Percentiles rank a stretch among this genome's conserved stretches.
These are phyloP conservation scores for Apiotrichum laibachii DNA, from an alignment of 1,284 basidiomycete genomes.

Conservation along the genomic window DNA sequence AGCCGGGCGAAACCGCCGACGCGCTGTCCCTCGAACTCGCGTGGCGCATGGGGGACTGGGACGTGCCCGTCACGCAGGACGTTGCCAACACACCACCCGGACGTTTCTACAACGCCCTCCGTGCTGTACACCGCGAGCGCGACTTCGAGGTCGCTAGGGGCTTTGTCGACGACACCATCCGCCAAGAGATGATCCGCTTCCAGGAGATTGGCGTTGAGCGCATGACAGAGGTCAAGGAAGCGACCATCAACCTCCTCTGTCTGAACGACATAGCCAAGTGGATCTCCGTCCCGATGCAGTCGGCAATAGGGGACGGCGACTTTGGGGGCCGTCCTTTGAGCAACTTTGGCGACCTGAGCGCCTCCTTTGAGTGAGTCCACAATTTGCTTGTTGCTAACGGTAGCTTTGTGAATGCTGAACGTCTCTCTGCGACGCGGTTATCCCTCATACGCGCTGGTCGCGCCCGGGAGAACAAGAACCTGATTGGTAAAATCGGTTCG, in stretches of 20 bases:
- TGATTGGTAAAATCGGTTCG: conserved; percentile 65
- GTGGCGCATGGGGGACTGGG: conserved; percentile 90
- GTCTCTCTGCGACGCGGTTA: conserved; percentile 74
- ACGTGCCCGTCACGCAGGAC: conserved; percentile 63
- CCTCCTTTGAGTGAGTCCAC: conserved; percentile 63
- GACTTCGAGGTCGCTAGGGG: conserved; percentile 56
- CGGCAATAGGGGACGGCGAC: conserved; percentile 39
- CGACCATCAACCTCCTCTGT: conserved; percentile 69
- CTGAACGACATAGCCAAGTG: conserved; percentile 62
- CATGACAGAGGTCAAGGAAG: conserved; percentile 67
- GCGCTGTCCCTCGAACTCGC: conserved; percentile 71
- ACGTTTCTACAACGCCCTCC: conserved; percentile 71
- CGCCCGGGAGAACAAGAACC: conserved; percentile 57
- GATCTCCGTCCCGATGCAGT: conserved; percentile 28
- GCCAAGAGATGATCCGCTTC: conserved; percentile 65
- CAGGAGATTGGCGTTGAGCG: conserved; percentile 68
- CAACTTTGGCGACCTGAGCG: conserved; percentile 56
- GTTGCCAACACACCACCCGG: conserved; percentile 52
- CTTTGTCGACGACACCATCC: conserved; percentile 58
- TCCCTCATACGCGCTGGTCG: conserved; percentile 73
- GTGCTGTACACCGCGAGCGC: conserved; percentile 71
- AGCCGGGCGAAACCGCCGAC: conserved; percentile 45
- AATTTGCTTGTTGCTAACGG: conserved; percentile 1
- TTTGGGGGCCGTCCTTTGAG: conserved; percentile 51
- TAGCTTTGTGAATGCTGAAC: conserved; percentile 75